These are phyloP conservation scores for Malus hybrid DNA, from an alignment of 331 rosid genomes.

Conservation along the genomic window DNA sequence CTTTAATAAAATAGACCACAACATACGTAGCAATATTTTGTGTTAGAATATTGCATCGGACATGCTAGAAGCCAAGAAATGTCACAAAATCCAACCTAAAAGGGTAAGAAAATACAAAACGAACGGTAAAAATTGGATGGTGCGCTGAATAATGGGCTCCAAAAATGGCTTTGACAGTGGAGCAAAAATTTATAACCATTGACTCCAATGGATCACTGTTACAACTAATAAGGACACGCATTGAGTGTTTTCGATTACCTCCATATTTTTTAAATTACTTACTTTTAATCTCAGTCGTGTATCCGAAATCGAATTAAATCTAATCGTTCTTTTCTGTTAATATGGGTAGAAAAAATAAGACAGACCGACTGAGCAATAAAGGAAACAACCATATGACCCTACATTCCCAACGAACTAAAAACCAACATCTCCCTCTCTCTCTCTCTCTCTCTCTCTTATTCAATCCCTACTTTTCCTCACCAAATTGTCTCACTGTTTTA, in stretches of 20 bases:
- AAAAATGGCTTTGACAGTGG: not conserved
- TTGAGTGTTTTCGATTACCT: not conserved
- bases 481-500: conserved; percentile 19
- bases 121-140: not conserved
- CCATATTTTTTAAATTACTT: not conserved
- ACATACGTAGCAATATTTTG: rapidly evolving
- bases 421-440: conserved; percentile 22
- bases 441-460: conserved; percentile 8
- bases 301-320: not conserved
- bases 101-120: not conserved
- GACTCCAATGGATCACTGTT: not conserved
- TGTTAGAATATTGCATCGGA: not conserved
- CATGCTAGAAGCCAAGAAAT: not conserved
- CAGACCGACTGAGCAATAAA: not conserved
- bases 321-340: not conserved
- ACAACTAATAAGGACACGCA: not conserved
- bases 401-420: conserved; percentile 20
- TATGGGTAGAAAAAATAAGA: too few species aligned
- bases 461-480: conserved; percentile 11
- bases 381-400: conserved; percentile 13
- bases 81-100: not conserved
- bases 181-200: not conserved
- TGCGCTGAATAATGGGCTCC: not conserved
- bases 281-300: not conserved
- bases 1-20: too few species aligned